Base-by-base conservation (phyloP, 768 basidiomycete species). In the Dentipellis sp. region DNA sequence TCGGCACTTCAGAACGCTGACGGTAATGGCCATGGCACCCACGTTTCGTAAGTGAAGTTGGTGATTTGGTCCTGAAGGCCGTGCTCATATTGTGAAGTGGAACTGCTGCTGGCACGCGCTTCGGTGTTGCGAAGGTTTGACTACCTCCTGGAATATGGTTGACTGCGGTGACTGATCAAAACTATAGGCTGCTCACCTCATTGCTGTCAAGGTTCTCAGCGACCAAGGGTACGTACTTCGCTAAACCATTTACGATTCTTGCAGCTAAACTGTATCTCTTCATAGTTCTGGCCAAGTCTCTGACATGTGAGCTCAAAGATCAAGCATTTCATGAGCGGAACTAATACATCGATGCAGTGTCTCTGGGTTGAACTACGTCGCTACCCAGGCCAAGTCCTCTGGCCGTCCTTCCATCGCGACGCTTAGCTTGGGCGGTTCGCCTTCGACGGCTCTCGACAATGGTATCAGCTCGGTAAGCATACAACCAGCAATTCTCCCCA, bases 21-120 rank as follows among this genome's bases (percentile, higher is more conserved):
- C 60, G 72, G 69, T n/a, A 64, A 72, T 59, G 75, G 74, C 16
- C 75, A 76, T 56, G 76, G 75, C 19, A 75, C 75, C 37, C 74
- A 74, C 60, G 63, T 57, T 46, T 57, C 65, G 57, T 62, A 17
- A 23, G 61, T 62, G n/a, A 1, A 4, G 14, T 16, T 7, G 12
- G 1, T 10, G 17, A 23, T 36, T 4, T 16, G 37, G 3, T 7
- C 11, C 34, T 49, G 4, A 22, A 19, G 46, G 7, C n/a, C 8
- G 39, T 49, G 22, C 12, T 40, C 9, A 60, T n/a, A 19, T 34
- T 14, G 4, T 61, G 52, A 59, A 69, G 72, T 29, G 74, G 71
- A 17, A 72, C 68, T 49, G 67, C 64, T 6, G 73, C 64, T 19
- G 74, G 74, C 10, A 65, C 57, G 8, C 62, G 59, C 23, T 74